phyloP scores from a whole-genome alignment of 1,284 basidiomycete genomes.

The Blastosporella zonata region DNA sequence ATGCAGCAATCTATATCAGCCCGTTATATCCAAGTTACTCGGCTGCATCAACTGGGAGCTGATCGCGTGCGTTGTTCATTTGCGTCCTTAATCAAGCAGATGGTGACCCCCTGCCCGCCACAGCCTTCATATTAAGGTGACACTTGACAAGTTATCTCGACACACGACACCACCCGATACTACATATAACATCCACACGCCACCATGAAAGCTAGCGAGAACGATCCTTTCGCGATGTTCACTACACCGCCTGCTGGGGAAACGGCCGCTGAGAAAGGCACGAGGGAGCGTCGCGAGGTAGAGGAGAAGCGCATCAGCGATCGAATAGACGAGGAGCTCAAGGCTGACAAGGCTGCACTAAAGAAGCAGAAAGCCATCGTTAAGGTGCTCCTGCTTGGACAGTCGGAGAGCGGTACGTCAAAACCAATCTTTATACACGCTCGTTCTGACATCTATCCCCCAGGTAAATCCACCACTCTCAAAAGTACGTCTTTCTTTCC shows the following conservation, averaged over 20 bases:
- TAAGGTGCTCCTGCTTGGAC: slow-evolving; percentile 59
- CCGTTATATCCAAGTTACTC: too few relatives aligned
- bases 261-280: slow-evolving; percentile 36
- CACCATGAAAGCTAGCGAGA: slow-evolving; percentile 18
- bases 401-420: slow-evolving; percentile 50
- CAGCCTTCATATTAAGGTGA: background rate
- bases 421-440: background rate
- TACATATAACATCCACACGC: background rate
- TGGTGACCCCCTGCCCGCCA: background rate
- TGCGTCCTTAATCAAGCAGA: too few relatives aligned
- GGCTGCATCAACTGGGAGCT: background rate
- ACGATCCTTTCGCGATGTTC: slow-evolving; percentile 52
- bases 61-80: too few relatives aligned
- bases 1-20: too few relatives aligned
- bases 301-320: slow-evolving; percentile 57
- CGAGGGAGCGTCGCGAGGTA: slow-evolving; percentile 46
- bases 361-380: slow-evolving; percentile 51
- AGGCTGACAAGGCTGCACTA: slow-evolving; percentile 42
- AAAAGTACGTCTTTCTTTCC: slow-evolving; percentile 46
- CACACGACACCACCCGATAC: background rate
- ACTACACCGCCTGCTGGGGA: slow-evolving; percentile 52
- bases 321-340: slow-evolving; percentile 61
- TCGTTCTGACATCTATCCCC: background rate
- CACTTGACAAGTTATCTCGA: too few relatives aligned
- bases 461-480: slow-evolving; percentile 62